These are phyloP conservation scores for Penicillium oxalicum DNA, from an alignment of 2,329 filamentous ascomycete species.

Conservation along the genomic window DNA sequence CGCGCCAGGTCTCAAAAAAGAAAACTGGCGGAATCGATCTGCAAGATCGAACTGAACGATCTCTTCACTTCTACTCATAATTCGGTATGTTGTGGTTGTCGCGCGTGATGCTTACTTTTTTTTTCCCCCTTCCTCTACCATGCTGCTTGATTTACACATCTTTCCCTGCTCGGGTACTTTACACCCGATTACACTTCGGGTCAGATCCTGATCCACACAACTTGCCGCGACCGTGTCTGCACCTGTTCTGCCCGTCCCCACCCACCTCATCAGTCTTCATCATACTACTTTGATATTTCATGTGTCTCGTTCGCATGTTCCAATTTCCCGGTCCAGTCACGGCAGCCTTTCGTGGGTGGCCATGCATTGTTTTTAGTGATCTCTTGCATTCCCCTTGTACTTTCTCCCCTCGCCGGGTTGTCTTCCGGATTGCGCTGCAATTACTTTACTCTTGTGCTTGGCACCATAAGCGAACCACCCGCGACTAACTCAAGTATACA, in stretches of 20 bases:
- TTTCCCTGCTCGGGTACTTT: constrained; percentile 7
- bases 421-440: constrained; percentile 12
- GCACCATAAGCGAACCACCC: constrained; percentile 31
- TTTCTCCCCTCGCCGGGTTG: constrained; percentile 7
- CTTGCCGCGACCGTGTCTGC: constrained; percentile 23
- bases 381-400: constrained; percentile 4
- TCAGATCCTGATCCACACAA: constrained; percentile 23
- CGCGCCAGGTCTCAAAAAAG: not conserved
- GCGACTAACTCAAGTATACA: constrained; percentile 27
- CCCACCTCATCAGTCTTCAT: not conserved
- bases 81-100: constrained; percentile 14
- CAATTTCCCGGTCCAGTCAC: not conserved
- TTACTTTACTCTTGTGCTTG: constrained; percentile 26
- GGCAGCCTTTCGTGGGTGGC: too few species aligned
- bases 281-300: not conserved
- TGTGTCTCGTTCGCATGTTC: not conserved
- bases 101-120: constrained; percentile 4
- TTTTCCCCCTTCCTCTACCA: not conserved
- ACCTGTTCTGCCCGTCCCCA: constrained; percentile 7
- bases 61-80: not conserved
- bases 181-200: constrained; percentile 17
- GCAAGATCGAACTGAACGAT: not conserved
- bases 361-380: not conserved
- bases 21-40: constrained; percentile 2
- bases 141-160: not conserved